phyloP scores from a whole-genome alignment of 2,329 filamentous ascomycete genomes.

The Beauveria varroae region DNA sequence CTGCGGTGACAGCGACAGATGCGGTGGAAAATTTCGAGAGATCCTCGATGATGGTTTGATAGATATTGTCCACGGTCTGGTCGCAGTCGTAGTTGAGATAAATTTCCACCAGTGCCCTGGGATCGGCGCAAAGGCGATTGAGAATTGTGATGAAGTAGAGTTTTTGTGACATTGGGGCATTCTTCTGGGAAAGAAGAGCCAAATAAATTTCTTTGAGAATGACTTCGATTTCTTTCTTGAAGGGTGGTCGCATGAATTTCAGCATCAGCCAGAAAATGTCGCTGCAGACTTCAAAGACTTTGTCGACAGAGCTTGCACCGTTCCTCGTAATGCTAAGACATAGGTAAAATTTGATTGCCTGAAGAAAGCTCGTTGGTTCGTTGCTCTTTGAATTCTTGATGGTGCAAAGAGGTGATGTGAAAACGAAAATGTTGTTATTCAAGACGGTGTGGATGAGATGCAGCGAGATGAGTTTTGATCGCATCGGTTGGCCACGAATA shows the following conservation, averaged over 20 bases:
- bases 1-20: slow-evolving; percentile 64
- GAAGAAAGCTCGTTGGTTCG: slow-evolving; percentile 81
- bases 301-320: slow-evolving; percentile 84
- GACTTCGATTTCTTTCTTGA: slow-evolving; percentile 98
- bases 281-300: slow-evolving; percentile 89
- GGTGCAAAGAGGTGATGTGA: slow-evolving; percentile 84
- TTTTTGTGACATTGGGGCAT: slow-evolving; percentile 83
- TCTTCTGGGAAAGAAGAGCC: slow-evolving; percentile 79
- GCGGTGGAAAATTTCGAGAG: slow-evolving; percentile 78
- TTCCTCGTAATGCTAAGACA: slow-evolving; percentile 93
- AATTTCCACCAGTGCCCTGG: slow-evolving; percentile 82
- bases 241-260: slow-evolving; percentile 83
- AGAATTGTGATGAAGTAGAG: slow-evolving; percentile 83
- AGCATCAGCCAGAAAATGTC: slow-evolving; percentile 99
- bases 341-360: slow-evolving; percentile 94
- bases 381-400: slow-evolving; percentile 87
- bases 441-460: slow-evolving; percentile 93
- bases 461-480: slow-evolving; percentile 89
- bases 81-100: slow-evolving; percentile 99
- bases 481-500: slow-evolving; percentile 89
- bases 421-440: slow-evolving; percentile 87
- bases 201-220: slow-evolving; percentile 97
- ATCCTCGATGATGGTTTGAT: slow-evolving; percentile 90
- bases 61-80: slow-evolving; percentile 91
- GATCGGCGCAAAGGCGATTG: slow-evolving; percentile 75